A percentile compares a stretch with the other conserved stretches of the same genome.
These are phyloP conservation scores for Rhodotorula paludigena DNA, from an alignment of 768 basidiomycete genomes.

Conservation along the genomic window DNA sequence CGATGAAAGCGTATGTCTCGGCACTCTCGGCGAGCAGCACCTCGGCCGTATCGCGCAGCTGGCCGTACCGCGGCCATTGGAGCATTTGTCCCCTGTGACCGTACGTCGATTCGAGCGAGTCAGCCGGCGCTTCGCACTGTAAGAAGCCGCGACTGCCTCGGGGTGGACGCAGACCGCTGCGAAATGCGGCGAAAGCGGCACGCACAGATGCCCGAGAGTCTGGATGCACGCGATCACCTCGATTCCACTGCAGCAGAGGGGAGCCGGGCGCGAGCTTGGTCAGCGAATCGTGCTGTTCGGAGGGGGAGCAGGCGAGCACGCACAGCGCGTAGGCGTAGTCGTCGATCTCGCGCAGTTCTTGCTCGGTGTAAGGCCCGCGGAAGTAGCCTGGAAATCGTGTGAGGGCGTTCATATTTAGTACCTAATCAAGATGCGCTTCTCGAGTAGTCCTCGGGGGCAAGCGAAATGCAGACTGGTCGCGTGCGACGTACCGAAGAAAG, in stretches of 20 bases:
- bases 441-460: neutral
- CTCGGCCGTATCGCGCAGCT: slow-evolving; percentile 39
- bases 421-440: neutral
- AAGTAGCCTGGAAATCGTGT: slow-evolving; percentile 34
- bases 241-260: slow-evolving; percentile 26
- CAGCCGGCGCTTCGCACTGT: too few relatives aligned
- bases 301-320: neutral
- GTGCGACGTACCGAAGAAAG: slow-evolving; percentile 35
- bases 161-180: neutral
- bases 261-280: too few relatives aligned
- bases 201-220: slow-evolving; percentile 39
- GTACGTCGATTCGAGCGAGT: too few relatives aligned
- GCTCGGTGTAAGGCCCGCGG: slow-evolving; percentile 34
- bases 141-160: neutral
- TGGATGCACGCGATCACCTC: slow-evolving; percentile 42
- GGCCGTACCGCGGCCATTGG: slow-evolving; percentile 39
- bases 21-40: slow-evolving; percentile 33
- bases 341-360: slow-evolving; percentile 38
- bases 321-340: slow-evolving; percentile 40
- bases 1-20: slow-evolving; percentile 40
- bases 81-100: slow-evolving; percentile 41
- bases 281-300: neutral
- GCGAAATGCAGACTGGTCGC: neutral
- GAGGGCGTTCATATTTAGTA: too few relatives aligned
- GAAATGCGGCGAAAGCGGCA: neutral